These are phyloP conservation scores for Pythium phragmiticola DNA, from an alignment of 352 stramenopile species.

Conservation along the genomic window DNA sequence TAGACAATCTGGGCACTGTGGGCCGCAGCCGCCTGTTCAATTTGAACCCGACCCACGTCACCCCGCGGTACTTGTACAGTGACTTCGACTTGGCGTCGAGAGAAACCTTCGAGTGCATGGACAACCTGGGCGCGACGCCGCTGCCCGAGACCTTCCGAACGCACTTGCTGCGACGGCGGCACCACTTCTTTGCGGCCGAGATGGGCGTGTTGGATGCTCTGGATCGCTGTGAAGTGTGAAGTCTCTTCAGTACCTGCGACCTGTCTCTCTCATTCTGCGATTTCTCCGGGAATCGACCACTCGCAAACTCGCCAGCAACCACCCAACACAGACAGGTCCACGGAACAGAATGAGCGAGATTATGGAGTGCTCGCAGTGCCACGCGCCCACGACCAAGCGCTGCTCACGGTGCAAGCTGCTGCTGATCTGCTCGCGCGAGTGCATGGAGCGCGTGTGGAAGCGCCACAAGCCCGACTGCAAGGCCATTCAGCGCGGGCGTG, in stretches of 20 bases:
- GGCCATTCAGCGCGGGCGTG: conserved; percentile 1
- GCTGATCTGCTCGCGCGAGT: conserved; percentile 10
- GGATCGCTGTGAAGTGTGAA: conserved; percentile 16
- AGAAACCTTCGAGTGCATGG: conserved; percentile 26
- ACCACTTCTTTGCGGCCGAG: conserved; percentile 27
- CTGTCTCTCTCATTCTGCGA: not conserved
- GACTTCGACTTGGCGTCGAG: conserved; percentile 17
- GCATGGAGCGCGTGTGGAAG: conserved; percentile 9
- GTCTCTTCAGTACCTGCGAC: not conserved
- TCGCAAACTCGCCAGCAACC: not conserved
- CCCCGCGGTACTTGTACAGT: conserved; percentile 43
- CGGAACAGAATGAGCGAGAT: conserved; percentile 9
- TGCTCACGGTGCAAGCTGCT: conserved; percentile 17
- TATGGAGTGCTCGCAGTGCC: conserved; percentile 7
- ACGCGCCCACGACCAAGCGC: conserved; percentile 5
- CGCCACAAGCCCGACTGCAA: conserved; percentile 14
- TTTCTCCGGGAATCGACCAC: not conserved
- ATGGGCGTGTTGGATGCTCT: conserved; percentile 14
- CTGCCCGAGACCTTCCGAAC: conserved; percentile 14
- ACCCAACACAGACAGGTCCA: no score
- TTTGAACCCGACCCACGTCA: conserved; percentile 53
- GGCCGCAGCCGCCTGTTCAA: conserved; percentile 48
- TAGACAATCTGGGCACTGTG: conserved; percentile 13
- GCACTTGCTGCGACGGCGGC: conserved; percentile 20
- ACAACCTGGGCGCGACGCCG: conserved; percentile 22